Evolutionary conservation across 129 eudicot genomes (phyloP), one percentile per base, ranked within the genome.

Genomic region (Dittrichia graveolens): DNA sequence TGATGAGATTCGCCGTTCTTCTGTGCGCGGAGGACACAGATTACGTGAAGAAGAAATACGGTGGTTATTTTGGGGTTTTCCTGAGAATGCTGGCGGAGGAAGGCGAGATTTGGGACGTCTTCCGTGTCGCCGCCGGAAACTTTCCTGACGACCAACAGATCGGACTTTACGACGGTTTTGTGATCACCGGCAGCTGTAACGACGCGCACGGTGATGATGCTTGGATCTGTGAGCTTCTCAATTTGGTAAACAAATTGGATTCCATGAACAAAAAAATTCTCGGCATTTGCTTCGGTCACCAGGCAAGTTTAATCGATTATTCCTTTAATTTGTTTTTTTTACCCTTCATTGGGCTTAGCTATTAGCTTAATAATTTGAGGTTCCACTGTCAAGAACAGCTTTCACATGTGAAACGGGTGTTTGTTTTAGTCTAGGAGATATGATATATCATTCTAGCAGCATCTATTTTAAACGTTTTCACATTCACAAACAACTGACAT

Each of bases 201-300:
- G 98, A 94, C 59, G 98, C 98, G 0, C 86, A 90, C 49, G 96
- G 91, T 0, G 82, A 90, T 59, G 95, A 90, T 71, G 76, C 61
- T 24, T 94, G 98, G 98, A 83, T 94, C 73, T 79, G 82, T 35
- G 81, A 78, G 31, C 88, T 94, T 7, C 69, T 90, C 63, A 37
- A 8, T 73, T 76, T 94, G 52, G 78, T 94, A 39, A 76, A 82
- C 8, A 85, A 72, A 48, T 71, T 94, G 75, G 85, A 84, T 70
- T 71, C 85, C 14, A 53, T 90, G 93, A 84, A 94, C 39, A 94
- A 90, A 31, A 87, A 71, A 68, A 77, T 94, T 2, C 93, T 94
- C n/a, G 98, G 98, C 71, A 83, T 94, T 76, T 94, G 98, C 91
- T 94, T 94, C 61, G 98, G 98, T 8, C 97, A 90, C 71, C 98